These are phyloP conservation scores for Cordyceps tenuipes DNA, from an alignment of 2,329 filamentous ascomycete species.

Conservation along the genomic window DNA sequence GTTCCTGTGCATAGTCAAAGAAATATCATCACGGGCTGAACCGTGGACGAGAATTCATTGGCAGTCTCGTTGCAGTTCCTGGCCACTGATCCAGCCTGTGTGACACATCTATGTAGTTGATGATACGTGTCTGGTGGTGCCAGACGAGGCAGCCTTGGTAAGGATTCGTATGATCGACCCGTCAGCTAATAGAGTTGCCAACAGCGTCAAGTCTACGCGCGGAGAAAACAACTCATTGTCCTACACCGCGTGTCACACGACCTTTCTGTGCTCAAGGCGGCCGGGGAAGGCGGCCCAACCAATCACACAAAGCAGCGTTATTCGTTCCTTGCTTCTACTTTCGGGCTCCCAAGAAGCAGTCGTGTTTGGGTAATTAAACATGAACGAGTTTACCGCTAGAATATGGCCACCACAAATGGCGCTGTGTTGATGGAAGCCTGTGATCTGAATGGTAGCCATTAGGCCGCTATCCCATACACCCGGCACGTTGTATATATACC, in stretches of 20 bases:
- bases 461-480: conserved; percentile 2
- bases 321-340: not conserved
- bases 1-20: not conserved
- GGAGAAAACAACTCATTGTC: not conserved
- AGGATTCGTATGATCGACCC: not conserved
- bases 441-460: not conserved
- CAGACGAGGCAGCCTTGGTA: not conserved
- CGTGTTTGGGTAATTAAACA: not conserved
- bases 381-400: not conserved
- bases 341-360: not conserved
- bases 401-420: not conserved
- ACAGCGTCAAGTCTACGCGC: not conserved
- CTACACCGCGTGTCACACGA: not conserved
- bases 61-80: not conserved
- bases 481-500: not conserved
- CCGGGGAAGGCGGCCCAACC: not conserved
- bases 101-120: conserved; percentile 7
- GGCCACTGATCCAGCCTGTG: not conserved
- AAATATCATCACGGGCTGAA: not conserved
- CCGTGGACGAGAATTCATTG: not conserved
- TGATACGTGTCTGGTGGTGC: not conserved
- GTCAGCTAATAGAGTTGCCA: not conserved
- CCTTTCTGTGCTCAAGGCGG: not conserved
- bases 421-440: not conserved
- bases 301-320: not conserved